phyloP scores from a whole-genome alignment of 305 asterid species.

The Solanum hybrid region DNA sequence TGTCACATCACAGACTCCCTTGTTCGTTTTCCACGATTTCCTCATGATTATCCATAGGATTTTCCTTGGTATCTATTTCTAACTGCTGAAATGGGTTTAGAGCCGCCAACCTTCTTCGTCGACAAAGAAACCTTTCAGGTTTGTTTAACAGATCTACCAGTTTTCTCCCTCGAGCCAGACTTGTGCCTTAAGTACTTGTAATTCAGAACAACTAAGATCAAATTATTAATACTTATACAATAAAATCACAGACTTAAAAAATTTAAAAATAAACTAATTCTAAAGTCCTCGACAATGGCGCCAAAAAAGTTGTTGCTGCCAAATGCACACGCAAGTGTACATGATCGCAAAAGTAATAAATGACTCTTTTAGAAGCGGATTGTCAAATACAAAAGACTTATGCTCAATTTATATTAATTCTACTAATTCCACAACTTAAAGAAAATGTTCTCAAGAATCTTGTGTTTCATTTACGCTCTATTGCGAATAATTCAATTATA shows the following conservation, averaged over 20 bases:
- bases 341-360: background rate
- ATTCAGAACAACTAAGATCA: background rate
- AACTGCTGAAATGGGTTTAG: background rate
- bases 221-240: too few relatives aligned
- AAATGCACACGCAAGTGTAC: background rate
- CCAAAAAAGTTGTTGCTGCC: background rate
- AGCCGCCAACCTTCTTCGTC: background rate
- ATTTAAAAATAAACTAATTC: background rate
- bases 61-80: background rate
- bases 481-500: background rate
- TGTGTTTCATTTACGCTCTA: background rate
- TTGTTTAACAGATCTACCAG: background rate
- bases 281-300: background rate
- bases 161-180: background rate
- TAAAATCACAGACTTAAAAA: background rate
- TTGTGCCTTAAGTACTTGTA: background rate
- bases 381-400: background rate
- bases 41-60: fast-evolving
- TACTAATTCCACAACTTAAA: background rate
- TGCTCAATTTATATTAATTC: background rate
- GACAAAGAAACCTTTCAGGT: too few relatives aligned
- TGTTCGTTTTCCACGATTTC: background rate
- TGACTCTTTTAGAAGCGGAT: background rate
- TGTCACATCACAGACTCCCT: background rate
- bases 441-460: background rate